These are phyloP conservation scores for Pythium aquatile DNA, from an alignment of 352 stramenopile genomes.

Conservation along the genomic window DNA sequence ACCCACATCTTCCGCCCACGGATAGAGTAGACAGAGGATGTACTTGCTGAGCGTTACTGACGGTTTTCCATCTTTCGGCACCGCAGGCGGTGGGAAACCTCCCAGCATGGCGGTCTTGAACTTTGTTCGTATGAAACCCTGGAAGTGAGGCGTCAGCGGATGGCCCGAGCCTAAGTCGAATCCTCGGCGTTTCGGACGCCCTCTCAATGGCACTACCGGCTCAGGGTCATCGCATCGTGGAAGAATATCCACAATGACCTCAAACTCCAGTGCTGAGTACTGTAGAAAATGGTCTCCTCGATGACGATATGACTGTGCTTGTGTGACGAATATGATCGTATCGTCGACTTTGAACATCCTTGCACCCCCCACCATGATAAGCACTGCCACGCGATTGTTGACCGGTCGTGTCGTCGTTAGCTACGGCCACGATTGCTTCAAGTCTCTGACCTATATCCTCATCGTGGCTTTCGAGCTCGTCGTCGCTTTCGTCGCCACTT, in stretches of 20 bases:
- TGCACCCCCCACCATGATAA: neutral
- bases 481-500: neutral
- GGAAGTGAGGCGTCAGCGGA: slow-evolving; percentile 6
- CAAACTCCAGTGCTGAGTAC: slow-evolving; percentile 4
- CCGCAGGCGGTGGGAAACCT: slow-evolving; percentile 4
- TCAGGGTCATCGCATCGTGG: neutral
- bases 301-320: neutral
- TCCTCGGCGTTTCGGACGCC: neutral
- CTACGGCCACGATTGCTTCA: neutral
- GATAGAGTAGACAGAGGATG: neutral
- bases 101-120: slow-evolving; percentile 24
- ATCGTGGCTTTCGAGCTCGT: neutral
- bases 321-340: neutral
- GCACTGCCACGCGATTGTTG: neutral
- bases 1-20: neutral
- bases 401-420: neutral
- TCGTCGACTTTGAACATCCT: slow-evolving; percentile 1
- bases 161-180: neutral
- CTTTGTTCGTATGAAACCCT: slow-evolving; percentile 26
- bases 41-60: slow-evolving; percentile 1
- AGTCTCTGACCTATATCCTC: neutral
- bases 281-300: neutral
- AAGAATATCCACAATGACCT: neutral
- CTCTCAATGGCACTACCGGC: neutral
- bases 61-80: slow-evolving; percentile 2